These are phyloP conservation scores for Dittrichia graveolens DNA, from an alignment of 129 eudicot genomes.

Conservation along the genomic window DNA sequence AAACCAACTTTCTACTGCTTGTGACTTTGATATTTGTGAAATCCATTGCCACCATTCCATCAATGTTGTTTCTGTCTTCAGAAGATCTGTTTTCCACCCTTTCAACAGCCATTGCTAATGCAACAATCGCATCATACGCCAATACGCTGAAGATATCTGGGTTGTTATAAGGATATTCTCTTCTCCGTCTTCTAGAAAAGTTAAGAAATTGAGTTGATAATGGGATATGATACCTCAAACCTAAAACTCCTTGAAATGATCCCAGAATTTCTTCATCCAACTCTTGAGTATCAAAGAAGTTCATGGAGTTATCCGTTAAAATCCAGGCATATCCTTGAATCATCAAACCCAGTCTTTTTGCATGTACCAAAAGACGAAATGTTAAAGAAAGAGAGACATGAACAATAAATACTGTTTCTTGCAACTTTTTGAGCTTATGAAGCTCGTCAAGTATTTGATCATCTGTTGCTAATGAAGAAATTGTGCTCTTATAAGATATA, in stretches of 20 bases:
- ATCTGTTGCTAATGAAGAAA: constrained; percentile 10
- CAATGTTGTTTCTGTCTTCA: no score
- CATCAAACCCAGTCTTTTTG: constrained; percentile 20
- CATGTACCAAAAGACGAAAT: constrained; percentile 6
- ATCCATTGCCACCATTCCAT: no score
- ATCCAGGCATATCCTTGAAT: constrained; percentile 14
- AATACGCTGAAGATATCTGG: constrained; percentile 30
- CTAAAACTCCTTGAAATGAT: constrained; percentile 47
- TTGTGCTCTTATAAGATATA: constrained; percentile 7
- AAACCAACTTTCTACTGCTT: constrained; percentile 14
- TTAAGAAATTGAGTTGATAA: constrained; percentile 23
- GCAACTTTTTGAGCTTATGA: background rate
- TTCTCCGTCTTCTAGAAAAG: constrained; percentile 34
- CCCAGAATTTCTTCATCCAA: constrained; percentile 19
- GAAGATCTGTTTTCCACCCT: no score
- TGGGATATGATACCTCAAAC: constrained; percentile 35
- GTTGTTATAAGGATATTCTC: background rate
- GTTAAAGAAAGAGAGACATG: background rate
- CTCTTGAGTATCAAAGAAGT: constrained; percentile 24
- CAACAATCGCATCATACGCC: constrained; percentile 55
- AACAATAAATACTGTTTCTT: background rate
- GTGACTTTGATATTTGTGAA: background rate
- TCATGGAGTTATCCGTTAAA: constrained; percentile 29
- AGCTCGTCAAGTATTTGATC: constrained; percentile 16
- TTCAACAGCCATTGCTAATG: constrained; percentile 43